Conservation (phyloP, 129 eudicot species). For the Glebionis coronaria region DNA sequence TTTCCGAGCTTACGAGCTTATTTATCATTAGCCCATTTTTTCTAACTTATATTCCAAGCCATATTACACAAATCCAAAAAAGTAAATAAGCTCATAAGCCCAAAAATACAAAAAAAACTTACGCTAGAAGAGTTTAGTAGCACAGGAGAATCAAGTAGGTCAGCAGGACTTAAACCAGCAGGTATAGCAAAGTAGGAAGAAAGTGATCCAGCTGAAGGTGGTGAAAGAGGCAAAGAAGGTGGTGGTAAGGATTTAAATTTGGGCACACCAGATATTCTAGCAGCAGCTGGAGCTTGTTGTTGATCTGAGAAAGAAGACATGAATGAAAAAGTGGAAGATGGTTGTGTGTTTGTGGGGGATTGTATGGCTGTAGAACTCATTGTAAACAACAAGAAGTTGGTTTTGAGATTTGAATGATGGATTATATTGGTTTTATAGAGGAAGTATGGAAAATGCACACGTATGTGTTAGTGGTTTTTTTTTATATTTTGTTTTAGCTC, state of each 20-base stretch:
- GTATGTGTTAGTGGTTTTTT: not conserved
- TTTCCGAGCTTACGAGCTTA: too few relatives aligned
- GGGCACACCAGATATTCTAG: slow-evolving; percentile 64
- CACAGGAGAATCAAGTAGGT: slow-evolving; percentile 83
- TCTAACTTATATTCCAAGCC: too few relatives aligned
- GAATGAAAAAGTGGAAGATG: slow-evolving; percentile 28
- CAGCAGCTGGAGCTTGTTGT: slow-evolving; percentile 43
- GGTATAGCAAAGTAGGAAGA: slow-evolving; percentile 81
- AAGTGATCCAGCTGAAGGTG: slow-evolving; percentile 63
- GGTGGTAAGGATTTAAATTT: slow-evolving; percentile 86
- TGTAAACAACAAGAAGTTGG: slow-evolving; percentile 4
- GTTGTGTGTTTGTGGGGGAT: slow-evolving; percentile 27
- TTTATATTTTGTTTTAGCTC: not conserved
- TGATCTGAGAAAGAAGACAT: slow-evolving; percentile 62
- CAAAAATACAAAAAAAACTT: slow-evolving; percentile 6
- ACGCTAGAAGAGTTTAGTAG: slow-evolving; percentile 66
- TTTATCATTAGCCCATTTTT: too few relatives aligned
- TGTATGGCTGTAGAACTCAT: slow-evolving; percentile 44
- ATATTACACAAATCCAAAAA: not conserved
- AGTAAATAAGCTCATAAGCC: too few relatives aligned
- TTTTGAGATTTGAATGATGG: too few relatives aligned
- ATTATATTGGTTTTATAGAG: slow-evolving; percentile 4
- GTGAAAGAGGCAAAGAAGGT: slow-evolving; percentile 74
- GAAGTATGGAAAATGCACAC: slow-evolving; percentile 31
- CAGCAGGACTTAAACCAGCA: slow-evolving; percentile 75